Conservation (phyloP, 192 early-diverging fungal genomes). For the Backusella tarrabulga region DNA sequence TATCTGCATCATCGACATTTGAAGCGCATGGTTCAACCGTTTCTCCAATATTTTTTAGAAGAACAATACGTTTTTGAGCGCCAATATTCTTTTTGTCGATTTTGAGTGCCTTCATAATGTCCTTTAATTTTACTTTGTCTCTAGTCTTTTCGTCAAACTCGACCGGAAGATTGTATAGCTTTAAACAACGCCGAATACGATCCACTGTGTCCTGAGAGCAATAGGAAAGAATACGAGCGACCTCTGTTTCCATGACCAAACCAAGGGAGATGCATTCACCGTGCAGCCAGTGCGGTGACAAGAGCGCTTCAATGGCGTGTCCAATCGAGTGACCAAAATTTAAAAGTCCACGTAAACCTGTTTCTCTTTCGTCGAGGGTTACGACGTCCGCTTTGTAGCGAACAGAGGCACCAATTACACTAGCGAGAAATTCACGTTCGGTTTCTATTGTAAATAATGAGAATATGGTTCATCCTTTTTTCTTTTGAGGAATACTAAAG, state of each 20-base stretch:
- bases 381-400: slow-evolving; percentile 93
- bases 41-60: slow-evolving; percentile 79
- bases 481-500: not conserved
- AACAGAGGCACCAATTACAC: slow-evolving; percentile 83
- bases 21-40: slow-evolving; percentile 80
- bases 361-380: slow-evolving; percentile 91
- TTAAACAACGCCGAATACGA: slow-evolving; percentile 75
- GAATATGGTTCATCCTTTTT: slow-evolving; percentile 28
- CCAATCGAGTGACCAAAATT: slow-evolving; percentile 98
- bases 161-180: slow-evolving; percentile 84
- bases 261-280: slow-evolving; percentile 95
- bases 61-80: slow-evolving; percentile 80
- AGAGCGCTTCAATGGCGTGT: slow-evolving; percentile 91
- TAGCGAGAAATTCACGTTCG: slow-evolving; percentile 50
- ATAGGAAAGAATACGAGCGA: slow-evolving; percentile 78
- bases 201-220: slow-evolving; percentile 77
- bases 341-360: slow-evolving; percentile 87
- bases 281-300: slow-evolving; percentile 84
- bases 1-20: slow-evolving; percentile 74
- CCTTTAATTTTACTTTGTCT: slow-evolving; percentile 67
- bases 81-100: slow-evolving; percentile 97
- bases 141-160: slow-evolving; percentile 57
- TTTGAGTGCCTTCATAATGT: slow-evolving; percentile 82
- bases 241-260: slow-evolving; percentile 89
- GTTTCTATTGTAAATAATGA: slow-evolving; percentile 17